These are phyloP conservation scores for Calonectria montana DNA, from an alignment of 2,329 filamentous ascomycete species.

Conservation along the genomic window DNA sequence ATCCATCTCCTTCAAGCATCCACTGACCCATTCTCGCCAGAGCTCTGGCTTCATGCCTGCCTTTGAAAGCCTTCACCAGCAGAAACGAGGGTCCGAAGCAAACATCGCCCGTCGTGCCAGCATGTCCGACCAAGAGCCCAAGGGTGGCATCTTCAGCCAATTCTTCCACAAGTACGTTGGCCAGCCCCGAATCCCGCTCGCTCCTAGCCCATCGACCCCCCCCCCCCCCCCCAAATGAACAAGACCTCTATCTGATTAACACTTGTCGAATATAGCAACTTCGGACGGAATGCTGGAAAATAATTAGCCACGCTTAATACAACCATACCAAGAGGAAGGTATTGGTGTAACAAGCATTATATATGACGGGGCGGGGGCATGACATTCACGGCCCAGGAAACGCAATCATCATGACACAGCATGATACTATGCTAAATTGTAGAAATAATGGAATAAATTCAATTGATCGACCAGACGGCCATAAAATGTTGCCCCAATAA, in stretches of 20 bases:
- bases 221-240: no score
- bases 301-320: conserved; percentile 29
- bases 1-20: not conserved
- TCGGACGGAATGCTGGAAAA: conserved; percentile 48
- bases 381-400: conserved; percentile 1
- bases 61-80: conserved; percentile 63
- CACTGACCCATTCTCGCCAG: conserved; percentile 37
- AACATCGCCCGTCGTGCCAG: conserved; percentile 64
- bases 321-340: conserved; percentile 1
- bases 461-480: conserved; percentile 16
- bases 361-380: not conserved
- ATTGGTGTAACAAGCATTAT: conserved; percentile 12
- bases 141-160: conserved; percentile 62
- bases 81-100: conserved; percentile 60
- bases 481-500: not conserved
- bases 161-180: conserved; percentile 67
- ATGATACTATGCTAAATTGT: conserved; percentile 19
- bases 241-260: not conserved
- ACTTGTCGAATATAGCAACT: conserved; percentile 40
- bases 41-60: conserved; percentile 59
- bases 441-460: conserved; percentile 21
- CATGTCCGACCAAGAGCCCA: conserved; percentile 63
- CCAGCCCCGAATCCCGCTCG: not conserved
- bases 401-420: conserved; percentile 10
- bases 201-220: not conserved